phyloP scores from a whole-genome alignment of 2,329 filamentous ascomycete species.

The Tolypocladium tundrense region DNA sequence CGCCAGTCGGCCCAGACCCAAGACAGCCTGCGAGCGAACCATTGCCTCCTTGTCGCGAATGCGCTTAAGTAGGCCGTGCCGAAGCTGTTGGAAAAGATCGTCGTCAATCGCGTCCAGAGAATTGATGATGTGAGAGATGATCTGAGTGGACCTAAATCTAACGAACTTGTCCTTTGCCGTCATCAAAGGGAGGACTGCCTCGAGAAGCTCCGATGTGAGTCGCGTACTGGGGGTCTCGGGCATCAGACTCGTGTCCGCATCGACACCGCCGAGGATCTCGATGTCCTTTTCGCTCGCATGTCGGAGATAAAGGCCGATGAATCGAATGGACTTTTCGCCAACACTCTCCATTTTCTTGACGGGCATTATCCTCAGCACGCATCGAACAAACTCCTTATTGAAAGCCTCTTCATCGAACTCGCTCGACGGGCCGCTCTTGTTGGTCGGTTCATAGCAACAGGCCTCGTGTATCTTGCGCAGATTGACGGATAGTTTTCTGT shows the following conservation, averaged over 20 bases:
- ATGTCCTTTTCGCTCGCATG: slow-evolving; percentile 62
- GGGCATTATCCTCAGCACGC: slow-evolving; percentile 68
- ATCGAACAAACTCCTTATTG: slow-evolving; percentile 75
- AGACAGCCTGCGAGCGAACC: slow-evolving; percentile 82
- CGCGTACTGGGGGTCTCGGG: slow-evolving; percentile 77
- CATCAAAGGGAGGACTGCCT: slow-evolving; percentile 64
- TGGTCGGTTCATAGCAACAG: slow-evolving; percentile 57
- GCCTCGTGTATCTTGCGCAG: slow-evolving; percentile 85
- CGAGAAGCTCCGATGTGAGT: slow-evolving; percentile 65
- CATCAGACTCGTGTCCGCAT: slow-evolving; percentile 59
- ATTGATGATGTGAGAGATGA: slow-evolving; percentile 85
- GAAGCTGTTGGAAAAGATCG: slow-evolving; percentile 74
- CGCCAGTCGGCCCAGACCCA: slow-evolving; percentile 78
- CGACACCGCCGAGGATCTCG: slow-evolving; percentile 53
- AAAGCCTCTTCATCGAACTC: slow-evolving; percentile 81
- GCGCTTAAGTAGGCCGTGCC: slow-evolving; percentile 69
- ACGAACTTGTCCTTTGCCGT: slow-evolving; percentile 86
- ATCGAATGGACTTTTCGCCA: slow-evolving; percentile 76
- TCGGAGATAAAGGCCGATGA: slow-evolving; percentile 77
- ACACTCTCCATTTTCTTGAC: slow-evolving; percentile 88
- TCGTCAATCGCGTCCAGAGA: slow-evolving; percentile 87
- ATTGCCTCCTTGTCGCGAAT: slow-evolving; percentile 91
- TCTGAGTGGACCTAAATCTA: slow-evolving; percentile 79
- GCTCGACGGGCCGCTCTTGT: slow-evolving; percentile 41
- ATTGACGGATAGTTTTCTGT: slow-evolving; percentile 79